Conservation (phyloP, 805 yeast species). For the Saccharomyces eubayanus region DNA sequence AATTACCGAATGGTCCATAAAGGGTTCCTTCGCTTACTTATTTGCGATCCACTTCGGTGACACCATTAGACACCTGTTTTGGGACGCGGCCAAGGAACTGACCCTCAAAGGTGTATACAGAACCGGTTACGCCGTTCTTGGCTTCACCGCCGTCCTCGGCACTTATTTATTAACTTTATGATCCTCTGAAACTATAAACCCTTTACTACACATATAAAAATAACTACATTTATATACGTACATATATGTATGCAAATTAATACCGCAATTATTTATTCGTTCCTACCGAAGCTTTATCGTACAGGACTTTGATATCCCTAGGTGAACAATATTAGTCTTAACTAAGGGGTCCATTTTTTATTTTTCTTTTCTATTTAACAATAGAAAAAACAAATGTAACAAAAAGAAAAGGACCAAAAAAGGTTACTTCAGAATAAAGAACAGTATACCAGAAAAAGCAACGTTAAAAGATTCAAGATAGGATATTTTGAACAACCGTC, state of each 20-base stretch:
- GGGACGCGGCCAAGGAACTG: constrained; percentile 84
- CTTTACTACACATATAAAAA: background rate
- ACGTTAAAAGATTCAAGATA: background rate
- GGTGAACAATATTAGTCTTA: background rate
- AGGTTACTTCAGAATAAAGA: background rate
- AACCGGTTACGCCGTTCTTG: constrained; percentile 83
- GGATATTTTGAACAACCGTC: background rate
- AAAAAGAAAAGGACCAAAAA: background rate
- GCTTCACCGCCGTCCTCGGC: constrained; percentile 48
- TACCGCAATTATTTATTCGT: background rate
- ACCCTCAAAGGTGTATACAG: constrained; percentile 81
- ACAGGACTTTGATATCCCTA: background rate
- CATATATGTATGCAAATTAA: background rate
- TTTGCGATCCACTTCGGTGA: constrained; percentile 80
- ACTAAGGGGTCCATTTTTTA: background rate
- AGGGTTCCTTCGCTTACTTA: constrained; percentile 68
- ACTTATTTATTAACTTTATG: constrained; percentile 39
- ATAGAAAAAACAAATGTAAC: background rate
- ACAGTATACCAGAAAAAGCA: background rate
- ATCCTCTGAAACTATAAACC: background rate
- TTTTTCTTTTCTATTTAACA: background rate
- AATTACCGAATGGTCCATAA: constrained; percentile 50
- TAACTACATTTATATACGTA: background rate
- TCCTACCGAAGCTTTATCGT: background rate
- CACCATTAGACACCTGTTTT: constrained; percentile 86